A percentile compares a stretch with the other conserved stretches of the same genome.
These are phyloP conservation scores for Exophiala aquamarina DNA, from an alignment of 2,329 filamentous ascomycete species.

Conservation along the genomic window DNA sequence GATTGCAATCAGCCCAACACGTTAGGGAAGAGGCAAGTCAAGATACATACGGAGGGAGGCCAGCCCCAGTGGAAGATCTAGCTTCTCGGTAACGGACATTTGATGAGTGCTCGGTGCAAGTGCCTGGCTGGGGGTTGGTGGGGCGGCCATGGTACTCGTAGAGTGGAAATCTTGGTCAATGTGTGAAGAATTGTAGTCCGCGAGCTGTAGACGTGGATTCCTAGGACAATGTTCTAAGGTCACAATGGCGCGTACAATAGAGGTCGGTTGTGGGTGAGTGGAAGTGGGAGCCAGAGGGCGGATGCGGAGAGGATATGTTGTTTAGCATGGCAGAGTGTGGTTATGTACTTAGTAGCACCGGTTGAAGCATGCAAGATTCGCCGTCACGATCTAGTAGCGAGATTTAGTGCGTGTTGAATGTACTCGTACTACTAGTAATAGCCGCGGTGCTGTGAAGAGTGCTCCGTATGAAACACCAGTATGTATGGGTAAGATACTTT, in stretches of 20 bases:
- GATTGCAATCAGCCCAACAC: background rate
- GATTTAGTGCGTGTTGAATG: too few species aligned
- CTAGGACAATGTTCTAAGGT: too few species aligned
- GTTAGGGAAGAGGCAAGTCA: background rate
- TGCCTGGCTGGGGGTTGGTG: constrained; percentile 7
- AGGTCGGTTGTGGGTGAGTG: too few species aligned
- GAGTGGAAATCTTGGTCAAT: background rate
- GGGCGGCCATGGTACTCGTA: constrained; percentile 6
- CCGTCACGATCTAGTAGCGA: too few species aligned
- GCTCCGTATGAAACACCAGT: too few species aligned
- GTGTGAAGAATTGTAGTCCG: background rate
- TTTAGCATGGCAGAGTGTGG: background rate
- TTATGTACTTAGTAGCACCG: too few species aligned
- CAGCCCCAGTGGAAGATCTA: constrained; percentile 19
- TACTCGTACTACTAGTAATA: too few species aligned
- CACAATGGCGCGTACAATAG: too few species aligned
- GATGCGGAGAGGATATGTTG: background rate
- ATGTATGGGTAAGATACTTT: too few species aligned
- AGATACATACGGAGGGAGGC: constrained; percentile 12
- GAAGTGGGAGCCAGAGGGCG: background rate
- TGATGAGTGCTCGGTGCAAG: constrained; percentile 5
- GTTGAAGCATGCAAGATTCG: too few species aligned
- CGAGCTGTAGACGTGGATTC: too few species aligned
- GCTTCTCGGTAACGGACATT: constrained; percentile 19
- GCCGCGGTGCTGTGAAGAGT: too few species aligned